Evolutionary conservation across 2,329 filamentous ascomycete species (phyloP).

Genomic region (Pseudopithomyces chartarum): DNA sequence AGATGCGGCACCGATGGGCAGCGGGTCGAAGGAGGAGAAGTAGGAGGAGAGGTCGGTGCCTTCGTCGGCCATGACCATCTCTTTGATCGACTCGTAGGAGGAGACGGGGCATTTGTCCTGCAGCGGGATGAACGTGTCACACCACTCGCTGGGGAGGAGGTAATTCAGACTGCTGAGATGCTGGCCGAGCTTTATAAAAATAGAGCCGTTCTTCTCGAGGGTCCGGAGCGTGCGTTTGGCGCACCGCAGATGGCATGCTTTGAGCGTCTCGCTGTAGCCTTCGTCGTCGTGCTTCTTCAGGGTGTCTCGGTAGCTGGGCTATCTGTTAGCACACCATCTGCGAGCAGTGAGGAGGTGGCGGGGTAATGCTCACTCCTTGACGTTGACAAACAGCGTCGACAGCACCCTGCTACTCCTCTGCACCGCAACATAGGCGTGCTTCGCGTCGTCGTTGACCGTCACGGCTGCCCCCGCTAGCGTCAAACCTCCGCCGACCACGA

Average conservation of each 20-base stretch:
- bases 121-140: conserved; percentile 89
- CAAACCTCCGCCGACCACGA: conserved; percentile 31
- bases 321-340: neutral
- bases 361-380: conserved; percentile 75
- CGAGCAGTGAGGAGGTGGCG: neutral
- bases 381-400: conserved; percentile 74
- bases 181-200: conserved; percentile 97
- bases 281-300: conserved; percentile 71
- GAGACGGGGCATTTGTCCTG: conserved; percentile 96
- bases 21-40: conserved; percentile 81
- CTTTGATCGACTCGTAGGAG: conserved; percentile 81
- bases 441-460: conserved; percentile 68
- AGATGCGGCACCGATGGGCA: conserved; percentile 89
- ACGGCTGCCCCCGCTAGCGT: conserved; percentile 50
- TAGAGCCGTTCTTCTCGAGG: conserved; percentile 93
- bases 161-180: conserved; percentile 97
- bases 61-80: conserved; percentile 86
- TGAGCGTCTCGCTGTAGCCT: conserved; percentile 71
- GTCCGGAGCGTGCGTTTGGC: conserved; percentile 84
- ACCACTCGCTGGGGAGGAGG: conserved; percentile 89
- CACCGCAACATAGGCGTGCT: conserved; percentile 74
- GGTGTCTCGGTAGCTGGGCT: conserved; percentile 79
- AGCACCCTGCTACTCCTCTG: conserved; percentile 81
- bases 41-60: conserved; percentile 77
- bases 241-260: conserved; percentile 88